Base-by-base conservation (phyloP, 2,329 filamentous ascomycete genomes). In the Diaporthe sp. region DNA sequence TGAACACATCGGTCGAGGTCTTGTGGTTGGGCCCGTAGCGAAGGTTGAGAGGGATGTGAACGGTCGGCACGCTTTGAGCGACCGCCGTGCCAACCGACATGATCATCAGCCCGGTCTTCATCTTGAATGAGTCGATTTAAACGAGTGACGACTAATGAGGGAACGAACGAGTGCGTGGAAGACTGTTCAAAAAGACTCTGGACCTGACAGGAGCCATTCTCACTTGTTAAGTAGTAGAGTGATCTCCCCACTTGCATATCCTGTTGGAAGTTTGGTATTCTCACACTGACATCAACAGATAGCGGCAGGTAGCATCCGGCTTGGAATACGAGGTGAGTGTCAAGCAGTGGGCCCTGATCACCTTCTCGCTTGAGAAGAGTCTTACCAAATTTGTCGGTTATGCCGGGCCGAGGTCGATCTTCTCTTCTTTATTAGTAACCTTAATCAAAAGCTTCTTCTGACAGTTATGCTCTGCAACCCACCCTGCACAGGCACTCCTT, bases 1-100 rank as follows among this genome's bases (percentile, higher is more conserved):
- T 73, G 30, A 72, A 57, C 25, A 80, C 71, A 52, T 78, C 75
- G 6, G 79, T 80, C 2, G 77, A 74, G 33, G 80, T 74, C 71
- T 80, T 80, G 66, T 74, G 57, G 60, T 74, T 69, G 66, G 58
- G 38, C 12, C 71, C 52, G 22, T 33, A 68, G 13, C 64, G 61
- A 40, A 67, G 64, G 19, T 73, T 73, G 25, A 75, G 55, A 7
- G 75, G 75, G 22, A 75, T 22, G 71, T 74, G 71, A 13, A 75
- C 75, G 28, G 75, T 75, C 15, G 70, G 73, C 47, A 71, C 45
- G 25, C 52, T 73, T n/a, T 68, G 64, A 33, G 64, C 64, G 45
- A 54, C 64, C 15, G 47, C 64, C 5, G 64, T 17, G 64, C 47
- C 64, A 40, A 54, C 33, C 64, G 64, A 68, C 45, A 68, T 68